Evolutionary conservation across 352 stramenopile species (phyloP), one percentile per base, ranked within the genome.

Genomic region (Phytophthora ramorum): DNA sequence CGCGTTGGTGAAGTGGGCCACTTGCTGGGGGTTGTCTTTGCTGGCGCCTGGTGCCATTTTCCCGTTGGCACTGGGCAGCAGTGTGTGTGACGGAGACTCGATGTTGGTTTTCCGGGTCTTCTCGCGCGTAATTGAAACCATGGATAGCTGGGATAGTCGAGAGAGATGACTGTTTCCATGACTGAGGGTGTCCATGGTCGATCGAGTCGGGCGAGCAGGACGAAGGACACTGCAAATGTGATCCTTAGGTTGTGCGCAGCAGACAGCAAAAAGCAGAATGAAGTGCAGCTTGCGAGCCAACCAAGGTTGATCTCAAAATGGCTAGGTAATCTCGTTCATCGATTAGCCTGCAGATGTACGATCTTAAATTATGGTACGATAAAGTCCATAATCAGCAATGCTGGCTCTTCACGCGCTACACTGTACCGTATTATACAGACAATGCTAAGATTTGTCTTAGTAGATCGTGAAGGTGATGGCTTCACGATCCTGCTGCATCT

Each of bases 1-100:
- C 6, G 79, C 79, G 58, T 93, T 91, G 7, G 77, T 88, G 41
- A 85, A 16, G 37, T 85, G 71, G 26, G 72, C 71, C 17, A 78
- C 0, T 28, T 72, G 56, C n/a, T 50, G 38, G 8, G 30, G 35
- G 1, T 10, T 4, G 10, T 26, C 34, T 12, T 55, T 48, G 26
- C 13, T 12, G 16, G 30, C 30, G 14, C 22, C 43, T 17, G 4
- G 56, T 41, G 43, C 8, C 38, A 53, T 52, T 28, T 73, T 60
- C 7, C 35, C 49, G 9, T 63, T 63, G 19, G 58, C 7, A 16
- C 44, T 68, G 26, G 55, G 24, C 16, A 78, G 54, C 53, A 85
- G 47, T 47, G 66, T 30, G 22, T 73, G 58, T n/a, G 66, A 66
- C 9, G 60, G 59, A 22, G 66, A 70, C 24, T 66, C 53, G 26